Base-by-base conservation (phyloP, 257 asterid genomes). In the Gardenia jasminoides region DNA sequence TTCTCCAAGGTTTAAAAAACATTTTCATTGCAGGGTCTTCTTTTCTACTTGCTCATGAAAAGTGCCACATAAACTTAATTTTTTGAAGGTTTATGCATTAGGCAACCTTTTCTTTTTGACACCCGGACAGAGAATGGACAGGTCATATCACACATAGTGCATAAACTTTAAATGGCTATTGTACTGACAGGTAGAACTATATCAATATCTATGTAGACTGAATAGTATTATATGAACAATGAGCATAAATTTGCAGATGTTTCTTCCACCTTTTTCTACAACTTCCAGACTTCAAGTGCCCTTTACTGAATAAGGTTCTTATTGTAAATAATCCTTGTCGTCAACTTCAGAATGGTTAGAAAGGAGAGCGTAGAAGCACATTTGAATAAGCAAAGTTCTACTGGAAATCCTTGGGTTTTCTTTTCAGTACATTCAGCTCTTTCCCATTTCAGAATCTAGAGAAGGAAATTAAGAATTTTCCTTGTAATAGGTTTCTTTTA, bases 361-460 rank as follows among this genome's bases (percentile, higher is more conserved):
- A 50, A 61, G 54, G 52, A n/a, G 19, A 74, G 50, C 31, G 70
- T 30, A 48, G 66, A 50, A 44, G 17, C 71, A n/a, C 80, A 36
- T 67, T 47, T 30, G 67, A 68, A 47, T 17, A n/a, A 31, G 41
- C 10, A 10, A 46, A 10, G 12, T 67, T 28, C 16, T 58, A 77
- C 89, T 89, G 92, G 54, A 87, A 87, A 22, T 93, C 98, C 66
- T 86, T 91, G 75, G 97, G 88, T 83, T 87, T 91, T 78, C 88
- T 94, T 86, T 97, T 88, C 70, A 91, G 70, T 74, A 93, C 97
- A 39, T 90, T 95, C 62, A 93, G 90, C 87, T 95, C 97, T 84
- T 88, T 89, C 86, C 93, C 96, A 67, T 91, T 91, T 75, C 99
- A 47, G 92, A 86, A 84, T 93, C 99, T 83, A 88, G 93, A 85